These are phyloP conservation scores for Arthrobotrys sinensis DNA, from an alignment of 2,329 filamentous ascomycete genomes.

Conservation along the genomic window DNA sequence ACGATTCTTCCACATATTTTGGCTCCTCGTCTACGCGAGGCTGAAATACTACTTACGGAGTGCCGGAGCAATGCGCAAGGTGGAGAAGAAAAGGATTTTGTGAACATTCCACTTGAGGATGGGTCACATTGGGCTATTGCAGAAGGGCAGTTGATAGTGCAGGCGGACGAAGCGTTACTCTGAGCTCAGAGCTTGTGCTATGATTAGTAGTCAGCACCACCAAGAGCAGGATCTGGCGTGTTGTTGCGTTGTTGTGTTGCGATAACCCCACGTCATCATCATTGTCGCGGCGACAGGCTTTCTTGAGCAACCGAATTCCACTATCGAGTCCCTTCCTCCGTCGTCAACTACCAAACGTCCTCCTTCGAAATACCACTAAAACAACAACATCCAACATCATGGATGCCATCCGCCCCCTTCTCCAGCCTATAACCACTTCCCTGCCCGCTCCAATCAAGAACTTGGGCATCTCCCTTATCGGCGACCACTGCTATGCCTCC, in stretches of 20 bases:
- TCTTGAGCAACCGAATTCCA: not conserved
- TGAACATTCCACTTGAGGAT: too few species aligned
- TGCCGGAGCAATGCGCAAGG: too few species aligned
- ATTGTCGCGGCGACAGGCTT: constrained; percentile 21
- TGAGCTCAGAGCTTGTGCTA: constrained; percentile 1
- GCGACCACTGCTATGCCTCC: constrained; percentile 85
- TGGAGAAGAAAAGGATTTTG: too few species aligned
- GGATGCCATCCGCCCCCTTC: constrained; percentile 76
- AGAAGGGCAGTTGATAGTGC: too few species aligned
- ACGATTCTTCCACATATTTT: too few species aligned
- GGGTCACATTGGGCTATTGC: too few species aligned
- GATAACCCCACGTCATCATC: constrained; percentile 58
- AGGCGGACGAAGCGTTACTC: too few species aligned
- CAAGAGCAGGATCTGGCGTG: not conserved
- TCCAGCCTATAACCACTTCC: constrained; percentile 78
- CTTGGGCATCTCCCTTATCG: constrained; percentile 83
- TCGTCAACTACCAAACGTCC: not conserved
- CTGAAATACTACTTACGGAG: too few species aligned
- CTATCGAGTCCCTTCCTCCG: not conserved
- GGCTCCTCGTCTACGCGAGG: too few species aligned
- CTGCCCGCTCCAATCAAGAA: constrained; percentile 82
- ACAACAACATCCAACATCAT: constrained; percentile 68
- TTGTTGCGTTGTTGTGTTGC: constrained; percentile 44
- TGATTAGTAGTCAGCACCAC: constrained; percentile 42
- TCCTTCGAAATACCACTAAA: not conserved